phyloP scores from a whole-genome alignment of 148 eudicot species.

The Persicaria maculosa region DNA sequence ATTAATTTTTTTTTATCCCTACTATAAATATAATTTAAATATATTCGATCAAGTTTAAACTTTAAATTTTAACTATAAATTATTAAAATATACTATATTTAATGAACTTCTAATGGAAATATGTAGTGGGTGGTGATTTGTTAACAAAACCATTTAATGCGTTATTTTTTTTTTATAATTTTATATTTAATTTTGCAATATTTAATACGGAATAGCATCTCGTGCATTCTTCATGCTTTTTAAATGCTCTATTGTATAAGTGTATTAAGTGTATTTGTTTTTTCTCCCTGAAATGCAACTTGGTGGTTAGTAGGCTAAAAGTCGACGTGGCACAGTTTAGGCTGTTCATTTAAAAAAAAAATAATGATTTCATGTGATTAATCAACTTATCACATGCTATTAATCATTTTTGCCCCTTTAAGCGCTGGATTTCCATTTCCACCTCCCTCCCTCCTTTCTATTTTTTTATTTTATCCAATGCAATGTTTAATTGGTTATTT shows the following conservation, averaged over 20 bases:
- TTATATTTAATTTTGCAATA: too few relatives aligned
- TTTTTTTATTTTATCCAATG: not conserved
- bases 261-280: not conserved
- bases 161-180: too few relatives aligned
- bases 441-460: not conserved
- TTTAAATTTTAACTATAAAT: too few relatives aligned
- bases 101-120: too few relatives aligned
- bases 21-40: too few relatives aligned
- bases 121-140: too few relatives aligned
- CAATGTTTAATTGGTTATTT: not conserved
- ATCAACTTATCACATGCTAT: not conserved
- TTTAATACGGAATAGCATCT: too few relatives aligned
- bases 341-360: not conserved
- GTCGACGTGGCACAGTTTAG: not conserved
- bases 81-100: too few relatives aligned
- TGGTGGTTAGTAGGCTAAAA: not conserved
- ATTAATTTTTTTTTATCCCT: too few relatives aligned
- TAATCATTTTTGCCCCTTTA: conserved; percentile 4
- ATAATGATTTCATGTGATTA: not conserved
- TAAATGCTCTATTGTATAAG: not conserved
- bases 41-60: too few relatives aligned
- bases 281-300: not conserved
- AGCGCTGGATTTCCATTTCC: conserved; percentile 3
- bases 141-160: too few relatives aligned
- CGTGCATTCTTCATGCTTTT: not conserved